A percentile compares a stretch with the other conserved stretches of the same genome.
Evolutionary conservation across 2,329 filamentous ascomycete species (phyloP).

Genomic region (Uncinocarpus reesii): DNA sequence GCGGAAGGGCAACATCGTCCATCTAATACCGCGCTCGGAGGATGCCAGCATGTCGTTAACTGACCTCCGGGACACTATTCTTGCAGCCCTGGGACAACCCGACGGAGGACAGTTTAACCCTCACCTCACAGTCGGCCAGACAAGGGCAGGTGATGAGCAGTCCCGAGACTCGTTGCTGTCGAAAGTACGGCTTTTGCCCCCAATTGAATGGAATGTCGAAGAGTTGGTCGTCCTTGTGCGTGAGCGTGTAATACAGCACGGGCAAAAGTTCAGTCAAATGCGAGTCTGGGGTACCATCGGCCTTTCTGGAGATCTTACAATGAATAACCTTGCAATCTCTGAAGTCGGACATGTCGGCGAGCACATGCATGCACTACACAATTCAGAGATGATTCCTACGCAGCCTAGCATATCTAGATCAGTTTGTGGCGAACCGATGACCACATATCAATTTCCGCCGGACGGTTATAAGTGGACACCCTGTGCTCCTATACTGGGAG

Average conservation of each 20-base stretch:
- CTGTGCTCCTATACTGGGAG: not conserved
- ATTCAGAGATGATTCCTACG: not conserved
- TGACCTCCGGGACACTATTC: conserved; percentile 29
- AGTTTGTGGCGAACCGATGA: conserved; percentile 3
- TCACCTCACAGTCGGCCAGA: conserved; percentile 55
- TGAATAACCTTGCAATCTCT: not conserved
- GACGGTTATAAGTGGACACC: conserved; percentile 22
- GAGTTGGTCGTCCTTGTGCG: conserved; percentile 47
- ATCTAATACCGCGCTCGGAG: conserved; percentile 23
- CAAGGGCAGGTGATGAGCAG: conserved; percentile 36
- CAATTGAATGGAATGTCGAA: conserved; percentile 40
- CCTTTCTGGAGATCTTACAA: conserved; percentile 10
- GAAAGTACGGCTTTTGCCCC: conserved; percentile 43
- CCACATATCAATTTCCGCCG: conserved; percentile 26
- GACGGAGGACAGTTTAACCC: conserved; percentile 30
- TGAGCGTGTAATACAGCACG: conserved; percentile 30
- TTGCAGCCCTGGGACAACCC: conserved; percentile 26
- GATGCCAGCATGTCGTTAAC: conserved; percentile 20
- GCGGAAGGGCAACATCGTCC: conserved; percentile 43
- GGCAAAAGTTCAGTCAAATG: conserved; percentile 38
- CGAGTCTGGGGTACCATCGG: conserved; percentile 45
- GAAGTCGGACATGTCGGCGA: not conserved
- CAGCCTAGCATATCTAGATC: not conserved
- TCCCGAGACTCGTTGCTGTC: conserved; percentile 44
- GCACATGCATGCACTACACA: not conserved